Base-by-base conservation (phyloP, 352 stramenopile genomes). In the Globisporangium lucens region DNA sequence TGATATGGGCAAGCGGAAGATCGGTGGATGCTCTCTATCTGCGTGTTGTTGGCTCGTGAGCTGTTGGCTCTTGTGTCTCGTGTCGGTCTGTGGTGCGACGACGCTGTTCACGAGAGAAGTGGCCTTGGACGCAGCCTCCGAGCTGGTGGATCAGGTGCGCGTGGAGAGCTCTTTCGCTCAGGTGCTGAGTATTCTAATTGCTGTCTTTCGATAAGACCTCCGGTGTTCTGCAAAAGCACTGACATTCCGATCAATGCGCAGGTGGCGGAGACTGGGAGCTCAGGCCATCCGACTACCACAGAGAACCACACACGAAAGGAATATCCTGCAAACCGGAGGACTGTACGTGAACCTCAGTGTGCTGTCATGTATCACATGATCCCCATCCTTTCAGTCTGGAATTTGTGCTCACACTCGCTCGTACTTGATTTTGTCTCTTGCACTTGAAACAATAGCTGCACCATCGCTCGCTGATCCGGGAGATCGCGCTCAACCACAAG, bases 401-500 rank as follows among this genome's bases (percentile, higher is more conserved):
- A 20, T 24, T 60, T n/a, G 15, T 59, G 55, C 6, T 35, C 55
- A 46, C 13, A 2, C 4, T 30, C 35, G 30, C 55, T 60, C 22
- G 17, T 13, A 17, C 20, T 24, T 47, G 41, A 8, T 8, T 47
- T 4, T 47, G 27, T 24, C 4, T 36, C 15, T 36, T 59, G 24
- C 35, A 1, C 22, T 35, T 15, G 29, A 4, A 13, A 27, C 17
- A 15, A 35, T 9, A 63, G 63, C 47, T 64, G 15, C 17, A 38
- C 20, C 55, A 64, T 35, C 35, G 15, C 17, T n/a, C 43, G 41
- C 43, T 69, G 20, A 59, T 69, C 55, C 35, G 35, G 3, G 64
- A 69, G 5, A 30, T 63, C 29, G 24, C 43, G 22, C 64, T 69
- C 43, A 69, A 69, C 43, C 64, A 53, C 20, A 33, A 62, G 46